Evolutionary conservation across 163 green algal genomes (phyloP).

Genomic region (Chlamydomonas reinhardtii): DNA sequence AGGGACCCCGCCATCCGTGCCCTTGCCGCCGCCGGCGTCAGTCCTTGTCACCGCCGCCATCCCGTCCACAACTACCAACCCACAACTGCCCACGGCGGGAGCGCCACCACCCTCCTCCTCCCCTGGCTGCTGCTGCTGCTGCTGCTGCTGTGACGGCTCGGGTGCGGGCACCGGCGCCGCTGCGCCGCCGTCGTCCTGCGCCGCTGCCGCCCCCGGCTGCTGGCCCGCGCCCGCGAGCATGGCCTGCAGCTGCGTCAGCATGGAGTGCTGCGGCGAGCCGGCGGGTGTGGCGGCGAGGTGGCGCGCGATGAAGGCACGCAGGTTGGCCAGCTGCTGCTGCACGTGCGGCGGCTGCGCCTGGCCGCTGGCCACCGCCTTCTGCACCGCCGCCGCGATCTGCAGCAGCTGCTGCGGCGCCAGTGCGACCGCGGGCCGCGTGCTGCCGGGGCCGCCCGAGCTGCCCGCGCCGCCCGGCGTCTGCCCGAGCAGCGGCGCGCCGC

Average conservation of each 20-base stretch:
- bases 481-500: no score
- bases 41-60: no score
- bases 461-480: no score
- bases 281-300: background rate
- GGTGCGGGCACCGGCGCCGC: background rate
- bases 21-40: no score
- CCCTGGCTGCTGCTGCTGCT: constrained; percentile 10
- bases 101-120: background rate
- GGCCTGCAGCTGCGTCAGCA: constrained; percentile 31
- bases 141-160: background rate
- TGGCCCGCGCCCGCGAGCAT: constrained; percentile 17
- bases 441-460: background rate
- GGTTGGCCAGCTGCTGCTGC: constrained; percentile 28
- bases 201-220: no score
- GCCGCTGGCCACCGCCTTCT: constrained; percentile 28
- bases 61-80: no score
- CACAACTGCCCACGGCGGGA: no score
- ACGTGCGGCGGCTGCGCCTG: constrained; percentile 33
- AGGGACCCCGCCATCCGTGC: background rate
- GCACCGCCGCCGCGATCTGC: constrained; percentile 25
- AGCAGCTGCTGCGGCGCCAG: constrained; percentile 46
- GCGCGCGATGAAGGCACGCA: constrained; percentile 23
- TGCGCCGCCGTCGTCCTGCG: background rate
- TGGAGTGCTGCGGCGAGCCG: constrained; percentile 5
- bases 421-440: background rate